Percentiles rank a stretch among this genome's conserved stretches.
These are phyloP conservation scores for Akanthomyces dipterigenus DNA, from an alignment of 2,329 filamentous ascomycete genomes.

Conservation along the genomic window DNA sequence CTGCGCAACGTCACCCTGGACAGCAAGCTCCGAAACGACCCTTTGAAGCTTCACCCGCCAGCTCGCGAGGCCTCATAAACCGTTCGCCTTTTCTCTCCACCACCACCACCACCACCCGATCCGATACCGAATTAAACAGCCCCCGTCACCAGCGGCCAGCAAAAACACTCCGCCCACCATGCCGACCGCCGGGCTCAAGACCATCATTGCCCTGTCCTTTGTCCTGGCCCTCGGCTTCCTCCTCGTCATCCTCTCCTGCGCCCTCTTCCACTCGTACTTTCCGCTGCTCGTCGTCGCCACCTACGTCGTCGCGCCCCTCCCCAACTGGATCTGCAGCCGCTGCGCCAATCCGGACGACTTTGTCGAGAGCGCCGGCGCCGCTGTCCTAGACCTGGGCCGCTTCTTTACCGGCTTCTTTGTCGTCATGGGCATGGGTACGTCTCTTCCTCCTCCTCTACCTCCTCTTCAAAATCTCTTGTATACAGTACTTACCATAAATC, in stretches of 20 bases:
- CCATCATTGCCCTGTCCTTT: constrained; percentile 97
- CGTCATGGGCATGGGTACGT: constrained; percentile 92
- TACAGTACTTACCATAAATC: constrained; percentile 5
- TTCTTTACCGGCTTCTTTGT: constrained; percentile 95
- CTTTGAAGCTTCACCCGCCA: no score
- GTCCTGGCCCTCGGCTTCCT: constrained; percentile 98
- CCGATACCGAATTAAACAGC: no score
- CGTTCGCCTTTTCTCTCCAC: no score
- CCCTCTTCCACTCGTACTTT: constrained; percentile 90
- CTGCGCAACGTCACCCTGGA: no score
- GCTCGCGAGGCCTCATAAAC: no score
- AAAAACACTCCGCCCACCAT: constrained; percentile 33
- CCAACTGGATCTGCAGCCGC: constrained; percentile 91
- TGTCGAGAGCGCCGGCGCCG: constrained; percentile 74
- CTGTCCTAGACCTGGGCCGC: constrained; percentile 84
- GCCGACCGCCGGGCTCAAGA: constrained; percentile 87
- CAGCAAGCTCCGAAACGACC: no score
- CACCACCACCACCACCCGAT: no score
- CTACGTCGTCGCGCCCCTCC: constrained; percentile 86
- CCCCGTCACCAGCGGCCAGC: not conserved
- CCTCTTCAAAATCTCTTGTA: constrained; percentile 6
- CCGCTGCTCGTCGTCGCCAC: constrained; percentile 93
- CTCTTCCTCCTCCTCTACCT: not conserved
- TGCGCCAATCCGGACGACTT: constrained; percentile 94
- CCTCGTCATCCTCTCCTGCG: constrained; percentile 95